Evolutionary conservation across 371 early-diverging fungal genomes (phyloP), one percentile per base, ranked within the genome.

Genomic region (Fennellomyces sp.): DNA sequence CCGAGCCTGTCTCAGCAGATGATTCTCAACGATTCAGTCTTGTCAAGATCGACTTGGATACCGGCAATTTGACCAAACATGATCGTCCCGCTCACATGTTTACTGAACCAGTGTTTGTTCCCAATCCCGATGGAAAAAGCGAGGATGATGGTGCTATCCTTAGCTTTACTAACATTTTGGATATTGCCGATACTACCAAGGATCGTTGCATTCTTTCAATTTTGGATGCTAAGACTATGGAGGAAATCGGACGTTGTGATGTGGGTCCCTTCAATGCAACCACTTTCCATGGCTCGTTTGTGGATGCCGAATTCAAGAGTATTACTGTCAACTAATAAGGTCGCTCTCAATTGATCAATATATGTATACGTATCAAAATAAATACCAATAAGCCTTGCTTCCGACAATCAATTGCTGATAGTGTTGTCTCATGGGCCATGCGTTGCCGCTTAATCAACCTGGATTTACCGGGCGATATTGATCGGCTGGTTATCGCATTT

Each of bases 141-240:
- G 85, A 88, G 61, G 88, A 88, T 39, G 87, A 89, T 56, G 88
- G 88, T 39, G 84, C 85, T 5, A 38, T 89, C 19, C 50, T 88
- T 23, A 76, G 73, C 23, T 64, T 85, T n/a, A 80, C 79, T 7
- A 78, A 73, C 39, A 29, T 61, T 19, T 25, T 66, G 19, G 64
- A 64, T 12, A 17, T 60, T 72, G 56, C 64, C 66, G 61, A 72
- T 64, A 19, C 57, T 27, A 25, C 58, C 65, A 12, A 60, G 33
- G 59, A 81, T 56, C 47, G 79, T 8, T 75, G 87, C 17, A 79
- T 75, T 52, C 38, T 89, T 62, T 45, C 84, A n/a, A 64, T 85
- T 19, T 41, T 89, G 58, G 75, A 89, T 70, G 88, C 86, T 2
- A 41, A 53, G 26, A 64, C 77, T 2, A 56, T 89, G 73, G 58